Percentiles rank a stretch among this genome's conserved stretches.
These are phyloP conservation scores for Epichloe festucae DNA, from an alignment of 2,329 filamentous ascomycete genomes.

Conservation along the genomic window DNA sequence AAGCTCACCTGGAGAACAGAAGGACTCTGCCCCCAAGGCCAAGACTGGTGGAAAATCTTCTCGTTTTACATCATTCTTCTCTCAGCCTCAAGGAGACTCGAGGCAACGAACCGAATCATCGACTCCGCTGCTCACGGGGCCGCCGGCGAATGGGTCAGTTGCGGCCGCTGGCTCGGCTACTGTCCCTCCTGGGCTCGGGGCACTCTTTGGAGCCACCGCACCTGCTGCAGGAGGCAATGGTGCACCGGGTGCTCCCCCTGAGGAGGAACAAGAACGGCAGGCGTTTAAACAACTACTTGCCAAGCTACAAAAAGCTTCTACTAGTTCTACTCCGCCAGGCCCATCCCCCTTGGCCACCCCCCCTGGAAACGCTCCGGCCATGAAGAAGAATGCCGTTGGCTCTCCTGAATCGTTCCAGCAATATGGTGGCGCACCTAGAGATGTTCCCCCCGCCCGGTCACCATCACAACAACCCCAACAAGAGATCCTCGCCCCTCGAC, in stretches of 20 bases:
- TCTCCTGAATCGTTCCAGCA: slow-evolving; percentile 38
- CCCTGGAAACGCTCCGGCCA: slow-evolving; percentile 19
- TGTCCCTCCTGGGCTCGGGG: slow-evolving; percentile 1
- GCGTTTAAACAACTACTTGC: slow-evolving; percentile 73
- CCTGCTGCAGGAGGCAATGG: neutral
- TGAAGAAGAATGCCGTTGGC: slow-evolving; percentile 24
- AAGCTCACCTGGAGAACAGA: slow-evolving; percentile 38
- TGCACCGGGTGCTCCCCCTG: slow-evolving; percentile 21
- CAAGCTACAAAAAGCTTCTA: slow-evolving; percentile 57
- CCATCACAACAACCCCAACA: slow-evolving; percentile 28
- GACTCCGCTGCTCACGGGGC: slow-evolving; percentile 27
- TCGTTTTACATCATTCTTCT: slow-evolving; percentile 73
- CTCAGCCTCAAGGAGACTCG: slow-evolving; percentile 35
- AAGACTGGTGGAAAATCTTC: slow-evolving; percentile 58
- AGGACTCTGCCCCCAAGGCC: slow-evolving; percentile 27
- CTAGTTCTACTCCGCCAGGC: slow-evolving; percentile 31
- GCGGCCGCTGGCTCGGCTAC: slow-evolving; percentile 4
- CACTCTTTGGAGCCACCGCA: slow-evolving; percentile 1
- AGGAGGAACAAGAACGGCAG: slow-evolving; percentile 72
- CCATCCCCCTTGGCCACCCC: slow-evolving; percentile 28
- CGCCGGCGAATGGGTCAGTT: slow-evolving; percentile 8
- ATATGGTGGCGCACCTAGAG: slow-evolving; percentile 31
- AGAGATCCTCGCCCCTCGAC: slow-evolving; percentile 40
- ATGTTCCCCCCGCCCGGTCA: slow-evolving; percentile 28
- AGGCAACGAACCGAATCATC: slow-evolving; percentile 36